Percentiles rank a stretch among this genome's conserved stretches.
phyloP scores from a whole-genome alignment of 2,329 filamentous ascomycete species.

The Thielaviopsis ethacetica region DNA sequence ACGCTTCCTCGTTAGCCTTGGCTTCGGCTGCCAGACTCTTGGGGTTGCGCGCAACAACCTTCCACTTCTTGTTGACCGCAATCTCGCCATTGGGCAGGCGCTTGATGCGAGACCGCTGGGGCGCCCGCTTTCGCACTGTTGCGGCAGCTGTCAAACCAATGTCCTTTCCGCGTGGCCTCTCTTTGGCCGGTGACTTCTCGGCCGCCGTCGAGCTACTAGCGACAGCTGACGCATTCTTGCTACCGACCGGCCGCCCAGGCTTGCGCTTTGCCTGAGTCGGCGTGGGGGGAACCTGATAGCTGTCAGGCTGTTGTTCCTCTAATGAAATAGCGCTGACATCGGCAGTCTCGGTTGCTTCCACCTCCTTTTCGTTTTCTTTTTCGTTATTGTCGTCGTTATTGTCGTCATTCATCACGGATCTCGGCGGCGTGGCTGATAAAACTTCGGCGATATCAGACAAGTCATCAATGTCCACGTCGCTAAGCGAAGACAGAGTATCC shows the following conservation, averaged over 20 bases:
- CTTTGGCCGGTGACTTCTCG: slow-evolving; percentile 13
- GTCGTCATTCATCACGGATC: not conserved
- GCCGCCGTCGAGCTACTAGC: slow-evolving; percentile 8
- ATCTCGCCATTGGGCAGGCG: slow-evolving; percentile 8
- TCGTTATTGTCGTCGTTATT: no score
- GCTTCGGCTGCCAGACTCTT: slow-evolving; percentile 9
- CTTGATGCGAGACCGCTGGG: slow-evolving; percentile 6
- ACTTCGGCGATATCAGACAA: slow-evolving; percentile 6
- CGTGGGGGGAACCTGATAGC: slow-evolving; percentile 14
- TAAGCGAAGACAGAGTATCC: slow-evolving; percentile 10
- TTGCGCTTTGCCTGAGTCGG: slow-evolving; percentile 10
- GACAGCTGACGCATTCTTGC: not conserved
- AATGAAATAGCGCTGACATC: not conserved
- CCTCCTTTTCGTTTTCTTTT: no score
- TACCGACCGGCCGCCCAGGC: slow-evolving; percentile 5
- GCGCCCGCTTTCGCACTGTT: slow-evolving; percentile 10
- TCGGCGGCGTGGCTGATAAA: not conserved
- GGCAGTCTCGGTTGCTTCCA: not conserved
- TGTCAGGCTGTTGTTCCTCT: not conserved
- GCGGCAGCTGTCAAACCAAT: slow-evolving; percentile 7
- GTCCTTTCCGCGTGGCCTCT: slow-evolving; percentile 7
- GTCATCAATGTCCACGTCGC: slow-evolving; percentile 9
- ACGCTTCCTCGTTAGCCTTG: slow-evolving; percentile 8
- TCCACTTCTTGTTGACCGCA: slow-evolving; percentile 11
- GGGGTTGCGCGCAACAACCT: slow-evolving; percentile 8